Evolutionary conservation across 345 rosid species (phyloP), one percentile per base, ranked within the genome.

Genomic region (Acer negundo): DNA sequence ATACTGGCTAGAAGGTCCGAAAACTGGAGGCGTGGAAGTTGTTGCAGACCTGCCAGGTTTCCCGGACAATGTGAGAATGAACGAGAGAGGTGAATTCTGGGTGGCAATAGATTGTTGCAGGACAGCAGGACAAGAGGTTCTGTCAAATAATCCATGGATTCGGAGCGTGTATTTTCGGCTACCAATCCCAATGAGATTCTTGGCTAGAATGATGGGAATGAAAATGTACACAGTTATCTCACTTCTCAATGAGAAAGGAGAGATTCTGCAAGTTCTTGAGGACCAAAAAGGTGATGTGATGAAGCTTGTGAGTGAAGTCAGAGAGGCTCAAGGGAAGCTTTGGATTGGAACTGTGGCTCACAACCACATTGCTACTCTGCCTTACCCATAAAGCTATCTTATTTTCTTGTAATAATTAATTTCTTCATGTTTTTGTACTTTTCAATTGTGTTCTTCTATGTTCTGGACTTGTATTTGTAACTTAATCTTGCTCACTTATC

Each of bases 311-410:
- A 96, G 98, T 70, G 99, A 96, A 89, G 99, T 96, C 40, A 90
- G 92, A 78, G 92, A 96, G 81, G 86, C 83, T 42, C 55, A 90
- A 63, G 99, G 97, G 78, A 96, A 90, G 81, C 88, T 94, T 20
- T 96, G 99, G 99, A 94, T 94, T 81, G 98, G 99, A 64, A 94
- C 97, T 38, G 98, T 96, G 69, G 99, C 95, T 78, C 99, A 94
- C 82, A 96, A 94, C 77, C 99, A 96, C 69, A 92, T 96, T 70
- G 97, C 97, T 6, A 90, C 94, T 2, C 78, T 94, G 23, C 83
- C 90, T 64, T 96, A 94, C 75, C 95, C 97, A 58, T 81, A 28
- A 72, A 19, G 55, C 65, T 22, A 13, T 38, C 16, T 71, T 51
- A 64, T 55, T 22, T 65, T 70, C 23, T 68, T 75, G 31, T 31